Base-by-base conservation (phyloP, 306 rosid genomes). In the Purshia tridentata region DNA sequence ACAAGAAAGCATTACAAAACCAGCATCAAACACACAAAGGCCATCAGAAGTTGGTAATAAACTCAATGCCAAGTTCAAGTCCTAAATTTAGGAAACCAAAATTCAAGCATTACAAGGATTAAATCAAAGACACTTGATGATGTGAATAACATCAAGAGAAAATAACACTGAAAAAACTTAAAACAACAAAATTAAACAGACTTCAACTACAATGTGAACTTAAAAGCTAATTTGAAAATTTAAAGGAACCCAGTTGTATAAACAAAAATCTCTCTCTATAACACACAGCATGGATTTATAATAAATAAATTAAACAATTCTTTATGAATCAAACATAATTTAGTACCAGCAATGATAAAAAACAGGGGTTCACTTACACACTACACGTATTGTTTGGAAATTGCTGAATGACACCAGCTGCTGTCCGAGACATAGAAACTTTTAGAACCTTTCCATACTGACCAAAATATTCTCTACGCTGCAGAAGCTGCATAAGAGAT, bases 361-460 rank as follows among this genome's bases (percentile, higher is more conserved):
- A 48, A 23, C 29, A 23, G 46, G 39, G 63, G 52, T 73, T 14
- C 50, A 85, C 99, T 91, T 90, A 95, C 99, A 91, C 99, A 91
- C 99, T 95, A 84, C 99, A 95, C 49, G 99, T 90, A 81, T 84
- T 90, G 83, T 92, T 95, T 42, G 94, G 97, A 90, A 90, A 92
- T 83, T 91, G 99, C 71, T 95, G 99, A 85, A 95, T 87, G 76
- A 88, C 86, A 37, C 99, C 99, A 81, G 97, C 86, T 37, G 99
- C 92, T 0, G 99, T 95, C 77, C 99, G 90, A 64, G 98, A 91
- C 98, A 95, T 95, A 4, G 99, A 95, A 53, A 95, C 99, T 85
- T 95, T 95, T 66, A 90, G 84, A 79, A 95, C 98, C 90, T 92
- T 91, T 72, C 99, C 99, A 82, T 95, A 95, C 86, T 91, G 99